These are phyloP conservation scores for Schwanniomyces polymorphus DNA, from an alignment of 805 yeast genomes.

Conservation along the genomic window DNA sequence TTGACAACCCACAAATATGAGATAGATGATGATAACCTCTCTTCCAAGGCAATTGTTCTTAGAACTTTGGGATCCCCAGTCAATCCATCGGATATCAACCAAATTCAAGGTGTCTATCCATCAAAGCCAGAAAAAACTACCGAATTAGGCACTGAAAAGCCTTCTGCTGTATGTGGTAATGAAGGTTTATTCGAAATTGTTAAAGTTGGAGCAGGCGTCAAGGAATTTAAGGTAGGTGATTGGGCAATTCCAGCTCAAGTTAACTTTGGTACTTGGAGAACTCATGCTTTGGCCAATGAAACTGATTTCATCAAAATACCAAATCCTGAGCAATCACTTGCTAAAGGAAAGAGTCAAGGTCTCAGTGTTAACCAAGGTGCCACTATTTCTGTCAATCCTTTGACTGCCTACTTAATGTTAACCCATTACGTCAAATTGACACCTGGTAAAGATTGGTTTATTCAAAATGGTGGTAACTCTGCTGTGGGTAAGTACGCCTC, in stretches of 20 bases:
- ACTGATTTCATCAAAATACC: constrained; percentile 59
- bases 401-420: constrained; percentile 88
- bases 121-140: constrained; percentile 49
- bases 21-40: constrained; percentile 46
- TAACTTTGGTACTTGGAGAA: constrained; percentile 92
- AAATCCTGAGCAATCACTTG: constrained; percentile 47
- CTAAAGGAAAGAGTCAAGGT: constrained; percentile 28
- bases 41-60: constrained; percentile 31
- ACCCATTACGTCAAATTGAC: constrained; percentile 61
- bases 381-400: constrained; percentile 88
- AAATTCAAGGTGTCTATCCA: constrained; percentile 48
- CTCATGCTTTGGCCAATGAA: constrained; percentile 53
- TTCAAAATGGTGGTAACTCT: constrained; percentile 95
- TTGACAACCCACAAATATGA: constrained; percentile 52
- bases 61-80: constrained; percentile 41
- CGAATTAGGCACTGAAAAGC: constrained; percentile 57
- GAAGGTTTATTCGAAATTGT: constrained; percentile 90
- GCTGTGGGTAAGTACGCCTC: constrained; percentile 92
- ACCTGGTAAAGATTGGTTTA: constrained; percentile 79
- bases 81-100: constrained; percentile 47
- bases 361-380: constrained; percentile 65
- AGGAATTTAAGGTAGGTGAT: constrained; percentile 62
- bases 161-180: constrained; percentile 87
- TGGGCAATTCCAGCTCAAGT: constrained; percentile 82
- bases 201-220: constrained; percentile 60